phyloP scores from a whole-genome alignment of 345 rosid species.

The Atalantia buxifolia region DNA sequence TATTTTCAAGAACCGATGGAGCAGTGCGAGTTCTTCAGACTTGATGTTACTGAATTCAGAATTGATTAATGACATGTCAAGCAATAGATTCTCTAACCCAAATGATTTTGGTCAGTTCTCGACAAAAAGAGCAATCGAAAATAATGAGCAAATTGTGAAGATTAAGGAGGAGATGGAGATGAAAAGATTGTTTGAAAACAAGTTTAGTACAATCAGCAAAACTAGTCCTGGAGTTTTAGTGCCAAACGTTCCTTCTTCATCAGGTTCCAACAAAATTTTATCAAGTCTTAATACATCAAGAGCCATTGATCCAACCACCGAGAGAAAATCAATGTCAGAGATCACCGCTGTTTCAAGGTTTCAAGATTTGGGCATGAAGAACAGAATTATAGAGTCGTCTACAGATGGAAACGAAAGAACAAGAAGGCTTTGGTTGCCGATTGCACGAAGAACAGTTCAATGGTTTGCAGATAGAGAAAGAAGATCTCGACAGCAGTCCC shows the following conservation, averaged over 20 bases:
- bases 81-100: constrained; percentile 43
- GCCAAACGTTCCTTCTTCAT: constrained; percentile 20
- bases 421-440: constrained; percentile 68
- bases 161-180: constrained; percentile 64
- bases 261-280: constrained; percentile 11
- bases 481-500: constrained; percentile 29
- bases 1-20: constrained; percentile 80
- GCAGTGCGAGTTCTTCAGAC: constrained; percentile 81
- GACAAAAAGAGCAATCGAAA: constrained; percentile 19
- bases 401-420: constrained; percentile 37
- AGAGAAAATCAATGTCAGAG: constrained; percentile 72
- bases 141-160: constrained; percentile 26
- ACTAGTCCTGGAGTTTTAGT: constrained; percentile 1
- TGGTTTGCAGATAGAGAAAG: constrained; percentile 73
- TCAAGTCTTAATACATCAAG: constrained; percentile 21
- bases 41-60: constrained; percentile 70
- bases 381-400: constrained; percentile 21
- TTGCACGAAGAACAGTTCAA: constrained; percentile 67
- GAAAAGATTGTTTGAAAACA: constrained; percentile 56
- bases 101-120: neutral
- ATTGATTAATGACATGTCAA: constrained; percentile 53
- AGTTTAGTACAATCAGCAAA: constrained; percentile 29
- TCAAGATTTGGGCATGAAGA: constrained; percentile 23
- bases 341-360: constrained; percentile 64
- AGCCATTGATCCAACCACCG: constrained; percentile 22